These are phyloP conservation scores for Raffaelea albimanens DNA, from an alignment of 2,329 filamentous ascomycete species.

Conservation along the genomic window DNA sequence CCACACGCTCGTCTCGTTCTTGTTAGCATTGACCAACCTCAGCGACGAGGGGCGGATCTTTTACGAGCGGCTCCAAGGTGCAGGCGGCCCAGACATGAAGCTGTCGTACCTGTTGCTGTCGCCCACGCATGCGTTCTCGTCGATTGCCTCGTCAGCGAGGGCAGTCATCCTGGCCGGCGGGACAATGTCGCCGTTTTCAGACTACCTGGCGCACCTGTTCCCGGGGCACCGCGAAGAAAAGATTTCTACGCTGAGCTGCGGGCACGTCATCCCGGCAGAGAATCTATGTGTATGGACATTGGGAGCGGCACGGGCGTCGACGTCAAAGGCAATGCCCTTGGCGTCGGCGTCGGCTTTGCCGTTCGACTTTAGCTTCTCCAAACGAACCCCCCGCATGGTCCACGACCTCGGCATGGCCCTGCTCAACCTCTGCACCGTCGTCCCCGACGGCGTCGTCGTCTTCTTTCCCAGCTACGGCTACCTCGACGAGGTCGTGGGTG, in stretches of 20 bases:
- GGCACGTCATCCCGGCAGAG: conserved; percentile 78
- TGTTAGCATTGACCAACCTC: conserved; percentile 78
- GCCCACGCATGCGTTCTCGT: conserved; percentile 81
- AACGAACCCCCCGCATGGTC: conserved; percentile 64
- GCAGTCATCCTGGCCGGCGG: conserved; percentile 88
- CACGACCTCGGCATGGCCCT: conserved; percentile 65
- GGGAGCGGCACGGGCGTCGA: conserved; percentile 31
- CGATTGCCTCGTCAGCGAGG: conserved; percentile 73
- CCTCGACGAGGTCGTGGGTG: conserved; percentile 60
- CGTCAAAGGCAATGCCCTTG: conserved; percentile 5
- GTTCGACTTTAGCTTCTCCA: conserved; percentile 86
- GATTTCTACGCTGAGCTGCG: conserved; percentile 79
- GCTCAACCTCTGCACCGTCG: conserved; percentile 58
- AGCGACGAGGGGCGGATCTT: conserved; percentile 62
- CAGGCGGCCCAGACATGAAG: conserved; percentile 38
- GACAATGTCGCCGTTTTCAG: conserved; percentile 94
- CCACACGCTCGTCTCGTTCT: conserved; percentile 50
- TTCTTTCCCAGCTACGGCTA: conserved; percentile 97
- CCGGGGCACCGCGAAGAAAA: conserved; percentile 55
- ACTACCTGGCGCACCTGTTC: conserved; percentile 81
- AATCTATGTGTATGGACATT: conserved; percentile 76
- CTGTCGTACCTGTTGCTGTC: conserved; percentile 85
- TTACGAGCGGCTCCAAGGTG: conserved; percentile 25
- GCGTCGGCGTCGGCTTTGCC: conserved; percentile 13
- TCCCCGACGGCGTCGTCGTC: conserved; percentile 83